A percentile compares a stretch with the other conserved stretches of the same genome.
Evolutionary conservation across 2,329 filamentous ascomycete genomes (phyloP).

Genomic region (Calonectria fujianensis): DNA sequence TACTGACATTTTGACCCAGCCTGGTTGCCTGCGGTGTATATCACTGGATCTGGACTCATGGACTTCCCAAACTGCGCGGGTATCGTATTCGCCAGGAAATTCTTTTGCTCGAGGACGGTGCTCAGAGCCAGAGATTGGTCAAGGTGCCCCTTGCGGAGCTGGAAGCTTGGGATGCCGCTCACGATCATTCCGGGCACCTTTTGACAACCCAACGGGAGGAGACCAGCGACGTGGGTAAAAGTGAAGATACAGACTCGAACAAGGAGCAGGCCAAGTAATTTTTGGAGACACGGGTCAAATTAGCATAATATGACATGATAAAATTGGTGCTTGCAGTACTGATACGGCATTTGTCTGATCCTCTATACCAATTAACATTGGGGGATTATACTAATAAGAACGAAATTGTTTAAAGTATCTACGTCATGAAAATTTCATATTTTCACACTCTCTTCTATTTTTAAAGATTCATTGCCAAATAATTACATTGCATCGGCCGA

Average conservation of each 20-base stretch:
- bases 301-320: neutral
- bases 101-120: conserved; percentile 66
- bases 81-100: conserved; percentile 76
- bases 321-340: too few relatives aligned
- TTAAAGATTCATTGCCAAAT: too few relatives aligned
- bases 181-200: conserved; percentile 68
- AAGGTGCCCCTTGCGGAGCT: conserved; percentile 72
- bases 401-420: neutral
- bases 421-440: too few relatives aligned
- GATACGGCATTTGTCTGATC: too few relatives aligned
- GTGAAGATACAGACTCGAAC: conserved; percentile 37
- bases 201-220: conserved; percentile 19
- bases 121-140: conserved; percentile 67
- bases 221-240: neutral
- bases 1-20: conserved; percentile 55
- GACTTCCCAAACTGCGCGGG: conserved; percentile 69
- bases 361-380: neutral
- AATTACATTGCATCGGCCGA: too few relatives aligned
- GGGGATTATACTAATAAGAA: neutral
- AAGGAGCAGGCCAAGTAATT: conserved; percentile 29
- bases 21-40: conserved; percentile 73
- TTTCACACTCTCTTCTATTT: too few relatives aligned
- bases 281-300: neutral
- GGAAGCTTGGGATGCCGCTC: conserved; percentile 73
- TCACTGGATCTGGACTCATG: conserved; percentile 75